Conservation (phyloP, 148 eudicot genomes). For the Diospyros kaki region DNA sequence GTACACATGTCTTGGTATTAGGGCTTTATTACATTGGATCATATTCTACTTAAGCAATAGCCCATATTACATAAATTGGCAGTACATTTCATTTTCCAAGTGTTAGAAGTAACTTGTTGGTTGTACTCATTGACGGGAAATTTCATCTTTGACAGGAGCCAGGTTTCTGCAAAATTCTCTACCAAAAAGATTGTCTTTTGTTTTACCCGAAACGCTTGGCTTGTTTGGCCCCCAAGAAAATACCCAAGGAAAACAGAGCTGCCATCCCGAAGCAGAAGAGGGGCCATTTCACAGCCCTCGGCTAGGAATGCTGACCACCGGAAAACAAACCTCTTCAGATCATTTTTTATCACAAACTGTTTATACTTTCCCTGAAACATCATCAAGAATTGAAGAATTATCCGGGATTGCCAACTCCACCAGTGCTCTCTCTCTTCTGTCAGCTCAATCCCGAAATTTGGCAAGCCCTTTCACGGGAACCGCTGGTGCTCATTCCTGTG, state of each 20-base stretch:
- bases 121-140: not conserved
- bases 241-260: constrained; percentile 18
- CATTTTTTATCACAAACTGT: not conserved
- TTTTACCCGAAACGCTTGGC: constrained; percentile 34
- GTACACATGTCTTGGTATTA: too few species aligned
- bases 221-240: constrained; percentile 16
- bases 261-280: constrained; percentile 34
- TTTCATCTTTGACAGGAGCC: constrained; percentile 19
- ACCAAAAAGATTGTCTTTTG: constrained; percentile 34
- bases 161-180: constrained; percentile 33
- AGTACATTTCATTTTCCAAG: not conserved
- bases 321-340: constrained; percentile 4
- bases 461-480: constrained; percentile 25
- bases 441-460: constrained; percentile 42
- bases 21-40: not conserved
- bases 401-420: constrained; percentile 34
- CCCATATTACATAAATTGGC: not conserved
- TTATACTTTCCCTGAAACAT: constrained; percentile 21
- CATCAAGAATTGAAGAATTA: constrained; percentile 30
- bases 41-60: not conserved
- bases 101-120: too few species aligned
- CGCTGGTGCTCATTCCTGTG: constrained; percentile 6
- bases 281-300: constrained; percentile 19
- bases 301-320: constrained; percentile 10
- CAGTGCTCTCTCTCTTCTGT: constrained; percentile 93